Conservation (phyloP, 768 basidiomycete species). For the Serendipita indica region DNA sequence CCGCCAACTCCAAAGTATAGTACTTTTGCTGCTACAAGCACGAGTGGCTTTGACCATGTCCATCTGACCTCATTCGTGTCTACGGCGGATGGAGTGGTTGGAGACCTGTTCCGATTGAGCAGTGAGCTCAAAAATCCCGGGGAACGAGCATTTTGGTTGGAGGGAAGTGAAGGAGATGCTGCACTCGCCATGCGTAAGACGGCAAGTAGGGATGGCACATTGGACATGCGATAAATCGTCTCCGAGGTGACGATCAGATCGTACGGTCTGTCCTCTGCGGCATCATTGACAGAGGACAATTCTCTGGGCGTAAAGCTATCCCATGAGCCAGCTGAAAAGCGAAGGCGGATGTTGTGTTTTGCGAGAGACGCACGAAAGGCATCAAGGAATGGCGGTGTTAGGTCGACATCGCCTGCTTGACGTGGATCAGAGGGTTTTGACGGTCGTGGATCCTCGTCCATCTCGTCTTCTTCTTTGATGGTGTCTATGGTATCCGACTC, state of each 20-base stretch:
- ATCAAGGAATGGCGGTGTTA: constrained; percentile 45
- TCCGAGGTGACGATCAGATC: constrained; percentile 78
- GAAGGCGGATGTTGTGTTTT: constrained; percentile 39
- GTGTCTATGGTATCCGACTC: background rate
- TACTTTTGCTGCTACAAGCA: constrained; percentile 80
- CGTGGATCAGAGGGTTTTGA: background rate
- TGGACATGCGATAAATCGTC: constrained; percentile 70
- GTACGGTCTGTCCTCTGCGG: constrained; percentile 28
- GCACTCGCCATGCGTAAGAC: constrained; percentile 19
- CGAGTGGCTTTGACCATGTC: constrained; percentile 19
- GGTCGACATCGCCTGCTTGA: constrained; percentile 39
- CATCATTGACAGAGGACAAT: background rate
- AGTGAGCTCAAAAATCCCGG: background rate
- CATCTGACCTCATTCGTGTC: constrained; percentile 9
- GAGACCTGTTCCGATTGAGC: constrained; percentile 6
- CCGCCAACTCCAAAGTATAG: constrained; percentile 95
- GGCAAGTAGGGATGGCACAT: constrained; percentile 43
- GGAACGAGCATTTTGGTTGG: background rate
- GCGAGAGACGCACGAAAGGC: constrained; percentile 51
- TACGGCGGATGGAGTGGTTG: constrained; percentile 28
- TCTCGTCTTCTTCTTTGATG: background rate
- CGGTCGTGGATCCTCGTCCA: background rate
- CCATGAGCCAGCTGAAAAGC: constrained; percentile 81
- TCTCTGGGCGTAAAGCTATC: constrained; percentile 30
- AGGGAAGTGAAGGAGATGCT: background rate